Evolutionary conservation across 176 grass and related monocot species (phyloP).

Genomic region (Musa beccarii): DNA sequence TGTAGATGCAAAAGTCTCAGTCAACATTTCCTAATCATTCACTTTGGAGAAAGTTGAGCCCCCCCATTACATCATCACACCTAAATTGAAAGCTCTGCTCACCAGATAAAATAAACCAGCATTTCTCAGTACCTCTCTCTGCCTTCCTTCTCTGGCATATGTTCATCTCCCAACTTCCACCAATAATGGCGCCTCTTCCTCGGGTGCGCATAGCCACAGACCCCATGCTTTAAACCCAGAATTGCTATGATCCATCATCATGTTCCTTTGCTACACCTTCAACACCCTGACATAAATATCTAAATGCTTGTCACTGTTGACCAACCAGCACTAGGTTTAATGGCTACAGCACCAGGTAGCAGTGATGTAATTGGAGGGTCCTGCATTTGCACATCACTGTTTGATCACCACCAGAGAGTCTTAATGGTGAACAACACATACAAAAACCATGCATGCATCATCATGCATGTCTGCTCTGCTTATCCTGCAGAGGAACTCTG

Average conservation of each 20-base stretch:
- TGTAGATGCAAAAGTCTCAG: neutral
- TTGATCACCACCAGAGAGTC: conserved; percentile 27
- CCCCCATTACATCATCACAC: neutral
- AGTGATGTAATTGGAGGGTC: conserved; percentile 25
- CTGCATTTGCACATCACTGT: conserved; percentile 20
- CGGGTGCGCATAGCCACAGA: neutral
- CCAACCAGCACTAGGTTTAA: conserved; percentile 47
- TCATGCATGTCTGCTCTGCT: conserved; percentile 6
- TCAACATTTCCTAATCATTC: neutral
- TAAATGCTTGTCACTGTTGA: conserved; percentile 76
- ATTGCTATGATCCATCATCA: conserved; percentile 1
- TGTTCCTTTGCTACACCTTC: neutral
- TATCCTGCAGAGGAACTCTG: neutral
- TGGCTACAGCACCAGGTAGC: conserved; percentile 59
- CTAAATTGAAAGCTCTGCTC: neutral
- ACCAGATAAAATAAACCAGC: neutral
- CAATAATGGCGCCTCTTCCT: neutral
- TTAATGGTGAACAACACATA: conserved; percentile 13
- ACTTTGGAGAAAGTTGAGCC: conserved; percentile 1
- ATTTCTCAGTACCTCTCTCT: neutral
- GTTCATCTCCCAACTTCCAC: neutral
- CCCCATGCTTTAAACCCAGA: neutral
- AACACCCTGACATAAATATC: neutral
- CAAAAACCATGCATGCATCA: neutral
- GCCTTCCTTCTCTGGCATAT: neutral